phyloP scores from a whole-genome alignment of 208 protist genomes.

The Crithidia mellificae region DNA sequence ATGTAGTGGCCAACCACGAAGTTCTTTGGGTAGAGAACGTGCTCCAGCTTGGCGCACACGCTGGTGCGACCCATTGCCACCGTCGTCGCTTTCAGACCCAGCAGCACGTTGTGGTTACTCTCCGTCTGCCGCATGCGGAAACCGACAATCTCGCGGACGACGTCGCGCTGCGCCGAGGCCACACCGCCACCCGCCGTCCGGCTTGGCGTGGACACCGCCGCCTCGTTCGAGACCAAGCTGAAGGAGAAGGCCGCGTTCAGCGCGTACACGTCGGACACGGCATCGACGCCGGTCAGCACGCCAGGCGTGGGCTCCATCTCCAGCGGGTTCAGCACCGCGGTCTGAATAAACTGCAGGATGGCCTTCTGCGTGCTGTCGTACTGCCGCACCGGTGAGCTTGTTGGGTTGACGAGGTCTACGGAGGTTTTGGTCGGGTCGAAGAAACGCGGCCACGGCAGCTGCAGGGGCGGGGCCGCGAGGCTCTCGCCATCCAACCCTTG shows the following conservation, averaged over 20 bases:
- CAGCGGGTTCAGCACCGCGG: conserved; percentile 50
- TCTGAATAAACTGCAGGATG: conserved; percentile 76
- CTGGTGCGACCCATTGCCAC: conserved; percentile 77
- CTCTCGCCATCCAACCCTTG: conserved; percentile 59
- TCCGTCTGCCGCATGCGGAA: conserved; percentile 81
- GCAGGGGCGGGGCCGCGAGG: conserved; percentile 56
- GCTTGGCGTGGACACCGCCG: conserved; percentile 57
- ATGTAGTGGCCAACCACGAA: conserved; percentile 73
- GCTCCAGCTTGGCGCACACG: conserved; percentile 81
- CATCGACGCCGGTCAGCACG: conserved; percentile 55
- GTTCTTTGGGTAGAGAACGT: conserved; percentile 79
- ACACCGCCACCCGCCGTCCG: conserved; percentile 34
- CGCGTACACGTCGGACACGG: conserved; percentile 76
- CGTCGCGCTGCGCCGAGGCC: conserved; percentile 43
- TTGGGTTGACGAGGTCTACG: conserved; percentile 25
- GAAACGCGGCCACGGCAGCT: conserved; percentile 79
- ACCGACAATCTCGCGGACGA: conserved; percentile 78
- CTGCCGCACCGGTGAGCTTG: neutral
- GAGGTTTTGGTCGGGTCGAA: conserved; percentile 21
- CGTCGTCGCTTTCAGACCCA: conserved; percentile 56
- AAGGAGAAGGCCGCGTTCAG: conserved; percentile 63
- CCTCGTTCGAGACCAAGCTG: conserved; percentile 61
- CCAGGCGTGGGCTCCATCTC: conserved; percentile 41
- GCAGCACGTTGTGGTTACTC: conserved; percentile 82
- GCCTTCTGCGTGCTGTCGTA: conserved; percentile 49